phyloP scores from a whole-genome alignment of 1,284 basidiomycete species.

The Gymnopus androsaceus region DNA sequence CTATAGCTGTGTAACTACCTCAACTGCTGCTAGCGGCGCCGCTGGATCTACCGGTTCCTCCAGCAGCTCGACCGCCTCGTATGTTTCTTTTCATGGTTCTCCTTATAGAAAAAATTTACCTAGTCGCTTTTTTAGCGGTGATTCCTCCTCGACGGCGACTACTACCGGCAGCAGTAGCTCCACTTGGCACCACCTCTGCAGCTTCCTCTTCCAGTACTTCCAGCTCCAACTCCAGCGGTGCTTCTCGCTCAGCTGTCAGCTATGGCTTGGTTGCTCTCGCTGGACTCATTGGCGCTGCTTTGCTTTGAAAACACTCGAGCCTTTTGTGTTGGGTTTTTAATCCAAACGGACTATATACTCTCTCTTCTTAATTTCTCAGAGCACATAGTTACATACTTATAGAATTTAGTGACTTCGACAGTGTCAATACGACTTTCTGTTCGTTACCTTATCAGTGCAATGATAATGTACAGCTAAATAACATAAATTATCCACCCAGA shows the following conservation, averaged over 20 bases:
- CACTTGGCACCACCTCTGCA: background rate
- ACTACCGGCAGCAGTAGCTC: background rate
- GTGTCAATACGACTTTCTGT: too few relatives aligned
- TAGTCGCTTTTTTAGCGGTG: background rate
- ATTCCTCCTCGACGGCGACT: slow-evolving; percentile 14
- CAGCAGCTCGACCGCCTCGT: slow-evolving; percentile 9
- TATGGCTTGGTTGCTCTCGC: slow-evolving; percentile 1
- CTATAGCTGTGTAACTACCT: slow-evolving; percentile 26
- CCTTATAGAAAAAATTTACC: background rate
- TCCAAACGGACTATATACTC: background rate
- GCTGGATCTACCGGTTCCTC: too few relatives aligned
- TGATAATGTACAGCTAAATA: background rate
- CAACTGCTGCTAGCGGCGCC: slow-evolving; percentile 12
- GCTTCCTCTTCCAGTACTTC: background rate
- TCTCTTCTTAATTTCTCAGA: background rate
- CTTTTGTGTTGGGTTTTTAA: background rate
- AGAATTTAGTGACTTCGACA: too few relatives aligned
- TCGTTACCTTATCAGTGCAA: too few relatives aligned
- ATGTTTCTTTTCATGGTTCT: background rate
- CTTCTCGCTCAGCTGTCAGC: background rate
- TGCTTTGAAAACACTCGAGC: background rate
- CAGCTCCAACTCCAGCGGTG: slow-evolving; percentile 6
- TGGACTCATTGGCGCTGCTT: background rate
- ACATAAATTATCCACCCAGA: background rate
- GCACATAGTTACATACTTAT: too few relatives aligned